Percentiles rank a stretch among this genome's conserved stretches.
These are phyloP conservation scores for Stachybotrys echinatus DNA, from an alignment of 2,329 filamentous ascomycete genomes.

Conservation along the genomic window DNA sequence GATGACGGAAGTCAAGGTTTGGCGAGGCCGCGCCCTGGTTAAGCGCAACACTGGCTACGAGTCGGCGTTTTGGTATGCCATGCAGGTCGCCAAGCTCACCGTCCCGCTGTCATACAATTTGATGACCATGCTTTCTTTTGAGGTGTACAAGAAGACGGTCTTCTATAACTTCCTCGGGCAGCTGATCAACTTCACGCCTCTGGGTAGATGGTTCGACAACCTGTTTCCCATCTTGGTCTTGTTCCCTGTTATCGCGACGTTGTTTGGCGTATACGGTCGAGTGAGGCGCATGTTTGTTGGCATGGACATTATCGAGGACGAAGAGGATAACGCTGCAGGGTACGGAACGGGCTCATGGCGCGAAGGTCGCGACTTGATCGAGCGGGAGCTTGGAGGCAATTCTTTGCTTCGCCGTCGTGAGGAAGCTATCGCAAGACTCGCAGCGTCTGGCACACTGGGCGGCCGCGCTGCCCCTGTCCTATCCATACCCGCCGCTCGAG, in stretches of 20 bases:
- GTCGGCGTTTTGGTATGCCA: slow-evolving; percentile 91
- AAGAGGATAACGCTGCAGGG: slow-evolving; percentile 55
- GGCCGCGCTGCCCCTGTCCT: slow-evolving; percentile 39
- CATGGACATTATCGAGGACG: slow-evolving; percentile 67
- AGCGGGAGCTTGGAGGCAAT: slow-evolving; percentile 70
- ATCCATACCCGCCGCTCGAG: slow-evolving; percentile 37
- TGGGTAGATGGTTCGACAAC: slow-evolving; percentile 80
- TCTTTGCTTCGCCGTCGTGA: slow-evolving; percentile 46
- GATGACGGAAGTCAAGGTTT: slow-evolving; percentile 92
- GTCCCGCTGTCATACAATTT: slow-evolving; percentile 96
- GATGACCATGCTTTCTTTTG: slow-evolving; percentile 74
- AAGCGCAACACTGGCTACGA: slow-evolving; percentile 88
- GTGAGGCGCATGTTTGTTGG: slow-evolving; percentile 78
- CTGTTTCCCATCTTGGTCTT: slow-evolving; percentile 87
- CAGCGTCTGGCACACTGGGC: slow-evolving; percentile 16
- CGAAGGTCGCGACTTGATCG: slow-evolving; percentile 85
- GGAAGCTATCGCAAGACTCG: slow-evolving; percentile 30
- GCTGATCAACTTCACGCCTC: slow-evolving; percentile 74
- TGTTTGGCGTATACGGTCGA: slow-evolving; percentile 85
- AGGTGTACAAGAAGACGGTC: slow-evolving; percentile 69
- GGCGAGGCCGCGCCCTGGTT: slow-evolving; percentile 89
- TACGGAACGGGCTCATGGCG: slow-evolving; percentile 83
- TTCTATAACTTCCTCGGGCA: slow-evolving; percentile 86
- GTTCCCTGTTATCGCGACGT: slow-evolving; percentile 75
- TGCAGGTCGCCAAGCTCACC: slow-evolving; percentile 86